A percentile compares a stretch with the other conserved stretches of the same genome.
phyloP scores from a whole-genome alignment of 2,329 filamentous ascomycete genomes.

The Venturia asperata region DNA sequence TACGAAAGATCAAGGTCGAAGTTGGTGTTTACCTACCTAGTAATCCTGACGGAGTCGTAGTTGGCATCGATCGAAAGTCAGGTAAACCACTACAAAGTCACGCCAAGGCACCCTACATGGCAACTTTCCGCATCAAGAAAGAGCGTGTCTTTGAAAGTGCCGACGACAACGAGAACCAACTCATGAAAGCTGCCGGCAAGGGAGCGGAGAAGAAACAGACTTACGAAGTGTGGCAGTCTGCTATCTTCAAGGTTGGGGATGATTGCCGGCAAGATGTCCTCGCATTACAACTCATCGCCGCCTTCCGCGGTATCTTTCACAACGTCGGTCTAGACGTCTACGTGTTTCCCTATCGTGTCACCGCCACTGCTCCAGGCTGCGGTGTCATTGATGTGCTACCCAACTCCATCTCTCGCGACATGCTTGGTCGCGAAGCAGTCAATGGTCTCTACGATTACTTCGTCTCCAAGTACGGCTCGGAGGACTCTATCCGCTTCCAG shows the following conservation, averaged over 20 bases:
- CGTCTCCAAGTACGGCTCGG: conserved; percentile 91
- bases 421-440: conserved; percentile 95
- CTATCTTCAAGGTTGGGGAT: conserved; percentile 99
- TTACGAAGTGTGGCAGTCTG: conserved; percentile 91
- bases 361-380: conserved; percentile 91
- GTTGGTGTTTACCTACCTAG: conserved; percentile 95
- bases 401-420: conserved; percentile 96
- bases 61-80: conserved; percentile 96
- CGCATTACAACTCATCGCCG: conserved; percentile 94
- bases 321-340: conserved; percentile 91
- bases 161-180: conserved; percentile 39
- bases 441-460: conserved; percentile 99
- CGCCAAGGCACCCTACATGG: conserved; percentile 98
- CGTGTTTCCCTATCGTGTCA: conserved; percentile 95
- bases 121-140: conserved; percentile 94
- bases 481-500: conserved; percentile 91
- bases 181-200: conserved; percentile 26
- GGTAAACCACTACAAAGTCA: conserved; percentile 96
- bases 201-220: conserved; percentile 36
- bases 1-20: conserved; percentile 94
- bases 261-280: conserved; percentile 97
- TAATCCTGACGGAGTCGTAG: conserved; percentile 93
- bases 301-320: conserved; percentile 95
- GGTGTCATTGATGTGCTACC: conserved; percentile 97
- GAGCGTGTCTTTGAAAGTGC: conserved; percentile 51